Evolutionary conservation across 768 basidiomycete species (phyloP).

Genomic region (Rhodosporidiobolus sp.): DNA sequence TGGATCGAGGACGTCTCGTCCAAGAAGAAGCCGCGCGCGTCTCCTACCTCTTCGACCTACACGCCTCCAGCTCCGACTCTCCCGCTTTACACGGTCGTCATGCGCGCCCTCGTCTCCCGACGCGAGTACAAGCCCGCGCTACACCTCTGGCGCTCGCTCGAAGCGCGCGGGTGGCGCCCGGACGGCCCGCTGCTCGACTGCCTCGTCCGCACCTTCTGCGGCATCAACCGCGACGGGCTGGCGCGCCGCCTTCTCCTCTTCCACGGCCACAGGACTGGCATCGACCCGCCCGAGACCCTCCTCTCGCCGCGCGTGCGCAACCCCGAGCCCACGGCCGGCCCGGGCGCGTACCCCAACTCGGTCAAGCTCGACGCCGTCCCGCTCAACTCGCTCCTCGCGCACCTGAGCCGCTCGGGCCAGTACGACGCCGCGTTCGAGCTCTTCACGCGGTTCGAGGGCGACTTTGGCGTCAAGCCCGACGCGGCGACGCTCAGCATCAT

Average conservation of each 20-base stretch:
- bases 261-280: neutral
- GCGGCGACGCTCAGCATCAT: conserved; percentile 30
- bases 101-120: conserved; percentile 19
- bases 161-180: neutral
- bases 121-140: neutral
- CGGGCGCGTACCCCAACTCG: neutral
- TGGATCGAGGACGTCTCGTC: conserved; percentile 3
- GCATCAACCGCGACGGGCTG: neutral
- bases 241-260: neutral
- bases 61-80: neutral
- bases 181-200: conserved; percentile 20
- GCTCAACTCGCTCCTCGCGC: conserved; percentile 25
- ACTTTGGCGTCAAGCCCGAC: conserved; percentile 26
- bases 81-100: conserved; percentile 27
- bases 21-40: neutral
- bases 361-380: conserved; percentile 23
- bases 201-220: conserved; percentile 5
- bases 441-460: neutral
- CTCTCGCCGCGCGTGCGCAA: neutral
- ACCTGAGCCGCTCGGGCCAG: neutral
- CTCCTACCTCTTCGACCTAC: neutral
- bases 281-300: neutral
- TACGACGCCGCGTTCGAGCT: conserved; percentile 5
- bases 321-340: neutral
- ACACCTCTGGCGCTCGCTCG: conserved; percentile 12